Evolutionary conservation across 768 basidiomycete species (phyloP).

Genomic region (Botryobasidium botryosum): DNA sequence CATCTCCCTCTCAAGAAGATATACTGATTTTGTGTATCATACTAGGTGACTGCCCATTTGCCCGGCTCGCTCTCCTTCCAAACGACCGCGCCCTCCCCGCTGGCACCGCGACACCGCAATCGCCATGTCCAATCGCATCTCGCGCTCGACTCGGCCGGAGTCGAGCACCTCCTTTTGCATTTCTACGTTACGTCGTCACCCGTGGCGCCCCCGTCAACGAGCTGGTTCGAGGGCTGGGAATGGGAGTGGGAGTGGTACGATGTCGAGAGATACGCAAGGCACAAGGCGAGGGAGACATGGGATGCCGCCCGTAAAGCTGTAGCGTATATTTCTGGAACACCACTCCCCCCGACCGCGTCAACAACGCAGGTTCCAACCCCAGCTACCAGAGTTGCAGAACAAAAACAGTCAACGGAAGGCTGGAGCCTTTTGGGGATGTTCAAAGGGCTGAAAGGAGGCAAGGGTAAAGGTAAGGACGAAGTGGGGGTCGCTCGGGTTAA

Average conservation of each 20-base stretch:
- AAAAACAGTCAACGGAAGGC: constrained; percentile 4
- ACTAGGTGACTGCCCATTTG: constrained; percentile 52
- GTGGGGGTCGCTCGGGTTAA: background rate
- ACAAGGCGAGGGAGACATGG: constrained; percentile 24
- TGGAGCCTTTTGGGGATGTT: constrained; percentile 11
- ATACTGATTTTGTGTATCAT: constrained; percentile 2
- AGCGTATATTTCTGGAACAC: constrained; percentile 55
- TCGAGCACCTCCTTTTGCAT: constrained; percentile 70
- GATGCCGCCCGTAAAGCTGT: constrained; percentile 42
- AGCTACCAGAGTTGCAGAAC: background rate
- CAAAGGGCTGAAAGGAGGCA: constrained; percentile 1
- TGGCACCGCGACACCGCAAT: constrained; percentile 66
- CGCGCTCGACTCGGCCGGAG: constrained; percentile 50
- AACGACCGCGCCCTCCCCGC: constrained; percentile 60
- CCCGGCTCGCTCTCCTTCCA: constrained; percentile 55
- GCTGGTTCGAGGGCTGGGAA: constrained; percentile 2
- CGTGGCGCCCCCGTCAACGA: constrained; percentile 18
- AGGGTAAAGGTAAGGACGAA: background rate
- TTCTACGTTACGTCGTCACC: constrained; percentile 56
- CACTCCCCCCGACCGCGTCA: constrained; percentile 18
- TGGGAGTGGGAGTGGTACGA: constrained; percentile 20
- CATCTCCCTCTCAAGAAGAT: background rate
- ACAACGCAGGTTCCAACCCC: background rate
- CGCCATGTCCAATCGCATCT: constrained; percentile 68
- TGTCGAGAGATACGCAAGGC: constrained; percentile 27